Base-by-base conservation (phyloP, 768 basidiomycete genomes). In the Leucocoprinus leucothites region DNA sequence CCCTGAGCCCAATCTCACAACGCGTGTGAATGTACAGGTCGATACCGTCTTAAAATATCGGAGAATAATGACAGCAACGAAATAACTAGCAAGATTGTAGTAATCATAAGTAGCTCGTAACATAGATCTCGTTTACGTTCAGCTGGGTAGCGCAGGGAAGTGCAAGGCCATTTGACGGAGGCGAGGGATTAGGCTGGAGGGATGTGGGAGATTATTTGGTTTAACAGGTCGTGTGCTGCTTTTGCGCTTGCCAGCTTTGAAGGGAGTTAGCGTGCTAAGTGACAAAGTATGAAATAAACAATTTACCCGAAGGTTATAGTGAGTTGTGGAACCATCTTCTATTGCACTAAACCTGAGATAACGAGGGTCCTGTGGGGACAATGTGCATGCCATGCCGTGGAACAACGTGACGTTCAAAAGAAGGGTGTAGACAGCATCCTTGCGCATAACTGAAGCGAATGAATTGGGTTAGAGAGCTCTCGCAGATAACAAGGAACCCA, bases 261-360 rank as follows among this genome's bases (percentile, higher is more conserved):
- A 3, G 5, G 16, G 25, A 57, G 18, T 36, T 40, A 51, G 48
- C 46, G 31, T 31, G 48, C 57, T 49, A 16, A 21, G 48, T n/a
- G 49, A 51, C 51, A 56, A 13, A 48, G 60, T n/a, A n/a, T 21
- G 22, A 47, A 35, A 61, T 64, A 56, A 34, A 24, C 53, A 63
- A 62, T 82, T 50, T 58, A 90, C 89, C 71, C 86, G 78, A 50
- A 92, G 68, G 69, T 90, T 91, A 67, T 89, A 91, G 64, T 90
- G 88, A 11, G 78, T 78, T 3, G 84, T 78, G 25, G 62, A 66
- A 41, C 82, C 81, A 43, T 74, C 71, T 63, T 89, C 86, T 48
- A 91, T 82, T 36, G 80, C 82, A 62, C 87, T 87, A 68, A 92
- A 85, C 51, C 88, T 76, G 63, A 92, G 64, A 69, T 91, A 92